Base-by-base conservation (phyloP, 805 yeast genomes). In the Hanseniaspora opuntiae region DNA sequence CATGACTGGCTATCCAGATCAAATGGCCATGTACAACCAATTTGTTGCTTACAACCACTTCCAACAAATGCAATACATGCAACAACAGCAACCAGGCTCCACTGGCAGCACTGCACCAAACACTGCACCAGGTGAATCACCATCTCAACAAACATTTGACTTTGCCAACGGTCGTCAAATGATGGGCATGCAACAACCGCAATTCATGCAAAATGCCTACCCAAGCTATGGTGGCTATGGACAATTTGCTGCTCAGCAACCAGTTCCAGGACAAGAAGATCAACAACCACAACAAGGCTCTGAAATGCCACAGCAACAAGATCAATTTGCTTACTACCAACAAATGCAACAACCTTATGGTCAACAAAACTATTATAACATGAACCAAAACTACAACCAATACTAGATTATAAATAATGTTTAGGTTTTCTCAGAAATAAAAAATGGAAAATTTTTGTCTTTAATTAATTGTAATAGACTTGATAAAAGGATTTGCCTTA, bases 301-400 rank as follows among this genome's bases (percentile, higher is more conserved):
- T n/a, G 54, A 56, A 12, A 56, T 52, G 22, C 60, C 60, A 9
- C 64, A 62, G 58, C 60, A 57, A 32, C 60, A 52, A 36, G 55
- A 36, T 22, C 49, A 47, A 47, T 47, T 25, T 30, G 35, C 36
- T 14, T 45, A 38, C 30, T 49, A 53, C 37, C 53, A 49, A 42
- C 56, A 53, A 53, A 42, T 36, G 37, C 66, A 61, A 54, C 63
- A 59, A 37, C 63, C 61, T 48, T 66, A 65, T 53, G 58, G 60
- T 24, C 68, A 65, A 51, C 62, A 62, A 48, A 68, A 65, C 55
- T 68, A 65, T 56, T 63, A 63, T 56, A 61, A 66, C 40, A 68
- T 65, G 57, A 59, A 62, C 56, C 66, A 62, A 52, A 62, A 59
- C 37, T 51, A 51, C 20, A 42, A 51, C 38, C 54, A 51, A 51